These are phyloP conservation scores for Diplodia mutila DNA, from an alignment of 2,329 filamentous ascomycete species.

Conservation along the genomic window DNA sequence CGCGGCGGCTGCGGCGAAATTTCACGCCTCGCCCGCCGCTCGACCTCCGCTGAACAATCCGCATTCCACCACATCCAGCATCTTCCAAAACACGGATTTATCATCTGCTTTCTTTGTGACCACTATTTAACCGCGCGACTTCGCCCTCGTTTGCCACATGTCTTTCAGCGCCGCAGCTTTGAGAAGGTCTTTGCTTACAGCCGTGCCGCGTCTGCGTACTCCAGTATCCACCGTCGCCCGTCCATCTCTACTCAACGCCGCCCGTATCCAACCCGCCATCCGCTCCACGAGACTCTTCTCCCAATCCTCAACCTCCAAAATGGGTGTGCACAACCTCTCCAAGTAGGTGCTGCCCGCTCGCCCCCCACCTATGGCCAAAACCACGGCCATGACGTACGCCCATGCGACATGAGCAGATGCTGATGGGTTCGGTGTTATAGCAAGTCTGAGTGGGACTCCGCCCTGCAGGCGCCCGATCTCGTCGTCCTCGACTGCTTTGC, in stretches of 20 bases:
- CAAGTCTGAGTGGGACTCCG: conserved; percentile 61
- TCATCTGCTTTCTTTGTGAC: conserved; percentile 29
- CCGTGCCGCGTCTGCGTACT: conserved; percentile 39
- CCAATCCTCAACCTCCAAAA: conserved; percentile 42
- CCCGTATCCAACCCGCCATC: conserved; percentile 37
- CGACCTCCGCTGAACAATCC: conserved; percentile 24
- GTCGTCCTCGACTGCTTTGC: conserved; percentile 88
- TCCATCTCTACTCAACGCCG: conserved; percentile 33
- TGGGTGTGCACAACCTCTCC: conserved; percentile 53
- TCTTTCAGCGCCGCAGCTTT: conserved; percentile 40
- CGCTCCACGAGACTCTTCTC: conserved; percentile 44
- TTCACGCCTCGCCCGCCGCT: conserved; percentile 13
- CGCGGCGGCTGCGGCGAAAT: conserved; percentile 26
- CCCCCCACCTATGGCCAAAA: neutral
- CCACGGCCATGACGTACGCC: too few relatives aligned
- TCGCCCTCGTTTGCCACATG: conserved; percentile 26
- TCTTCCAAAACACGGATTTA: conserved; percentile 20
- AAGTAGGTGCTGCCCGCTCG: conserved; percentile 41
- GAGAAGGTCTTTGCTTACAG: conserved; percentile 49
- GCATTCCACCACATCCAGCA: conserved; percentile 42
- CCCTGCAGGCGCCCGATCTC: conserved; percentile 58
- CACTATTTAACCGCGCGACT: conserved; percentile 26
- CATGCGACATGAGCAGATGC: neutral
- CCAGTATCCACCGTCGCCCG: conserved; percentile 30
- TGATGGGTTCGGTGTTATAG: conserved; percentile 43